Conservation (phyloP, 192 early-diverging fungal species). For the Gigaspora rosea region DNA sequence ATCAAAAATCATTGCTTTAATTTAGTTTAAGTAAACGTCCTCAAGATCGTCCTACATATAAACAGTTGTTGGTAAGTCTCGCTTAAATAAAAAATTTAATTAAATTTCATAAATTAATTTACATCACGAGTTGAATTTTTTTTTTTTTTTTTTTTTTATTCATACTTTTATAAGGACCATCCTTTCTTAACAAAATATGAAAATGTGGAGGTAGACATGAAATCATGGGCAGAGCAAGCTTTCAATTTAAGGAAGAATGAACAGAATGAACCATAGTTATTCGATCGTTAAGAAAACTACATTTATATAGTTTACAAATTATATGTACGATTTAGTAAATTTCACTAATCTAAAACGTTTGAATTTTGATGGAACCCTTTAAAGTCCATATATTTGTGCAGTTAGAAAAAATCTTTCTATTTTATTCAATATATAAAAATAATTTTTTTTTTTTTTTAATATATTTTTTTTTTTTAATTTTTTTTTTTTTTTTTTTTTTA, state of each 20-base stretch:
- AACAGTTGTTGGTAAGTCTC: slow-evolving; percentile 59
- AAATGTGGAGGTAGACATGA: slow-evolving; percentile 75
- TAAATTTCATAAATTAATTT: neutral
- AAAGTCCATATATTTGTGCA: no score
- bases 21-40: slow-evolving; percentile 70
- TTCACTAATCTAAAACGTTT: no score
- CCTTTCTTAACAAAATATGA: slow-evolving; percentile 74
- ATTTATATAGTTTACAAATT: neutral
- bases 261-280: slow-evolving; percentile 31
- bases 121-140: no score
- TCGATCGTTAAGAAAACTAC: neutral
- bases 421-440: no score
- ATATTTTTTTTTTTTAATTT: no score
- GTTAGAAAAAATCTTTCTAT: no score
- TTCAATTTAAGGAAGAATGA: slow-evolving; percentile 41
- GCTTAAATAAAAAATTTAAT: neutral
- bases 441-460: no score
- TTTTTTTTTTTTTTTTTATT: neutral
- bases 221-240: slow-evolving; percentile 72
- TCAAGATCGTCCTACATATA: slow-evolving; percentile 71
- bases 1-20: neutral
- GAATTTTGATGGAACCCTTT: no score
- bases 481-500: no score
- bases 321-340: neutral
- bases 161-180: slow-evolving; percentile 50